Evolutionary conservation across 257 asterid genomes (phyloP).

Genomic region (Paraleonurus japonicus): DNA sequence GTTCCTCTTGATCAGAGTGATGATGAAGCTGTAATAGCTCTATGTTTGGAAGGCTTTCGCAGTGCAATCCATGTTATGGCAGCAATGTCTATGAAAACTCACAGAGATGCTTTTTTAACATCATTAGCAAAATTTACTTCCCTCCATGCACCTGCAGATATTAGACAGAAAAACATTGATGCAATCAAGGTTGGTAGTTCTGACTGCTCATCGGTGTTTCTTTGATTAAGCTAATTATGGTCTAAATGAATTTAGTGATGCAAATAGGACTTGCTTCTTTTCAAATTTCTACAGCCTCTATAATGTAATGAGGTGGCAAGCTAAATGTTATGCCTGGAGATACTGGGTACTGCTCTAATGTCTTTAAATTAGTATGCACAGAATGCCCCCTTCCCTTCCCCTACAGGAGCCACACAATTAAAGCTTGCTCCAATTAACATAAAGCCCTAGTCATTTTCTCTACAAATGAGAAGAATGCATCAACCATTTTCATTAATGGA

Average conservation of each 20-base stretch:
- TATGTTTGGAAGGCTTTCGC: slow-evolving; percentile 89
- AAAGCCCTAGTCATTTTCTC: slow-evolving; percentile 11
- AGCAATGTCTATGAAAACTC: slow-evolving; percentile 97
- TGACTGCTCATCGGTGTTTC: slow-evolving; percentile 16
- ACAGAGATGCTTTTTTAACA: slow-evolving; percentile 95
- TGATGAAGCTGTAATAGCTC: slow-evolving; percentile 68
- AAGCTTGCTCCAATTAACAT: slow-evolving; percentile 4
- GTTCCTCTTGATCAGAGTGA: slow-evolving; percentile 98
- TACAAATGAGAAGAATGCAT: neutral
- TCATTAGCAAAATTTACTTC: slow-evolving; percentile 95
- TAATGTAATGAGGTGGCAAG: neutral
- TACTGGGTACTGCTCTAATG: neutral
- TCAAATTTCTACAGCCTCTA: neutral
- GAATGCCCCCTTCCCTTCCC: neutral
- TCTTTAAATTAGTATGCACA: slow-evolving; percentile 3
- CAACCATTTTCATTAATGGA: slow-evolving; percentile 7
- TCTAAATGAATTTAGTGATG: neutral
- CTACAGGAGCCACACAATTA: slow-evolving; percentile 1
- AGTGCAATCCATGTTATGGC: slow-evolving; percentile 95
- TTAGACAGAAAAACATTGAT: slow-evolving; percentile 84
- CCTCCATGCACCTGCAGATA: slow-evolving; percentile 98
- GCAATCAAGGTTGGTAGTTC: slow-evolving; percentile 83
- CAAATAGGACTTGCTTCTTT: neutral
- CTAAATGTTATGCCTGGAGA: neutral
- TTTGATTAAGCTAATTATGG: slow-evolving; percentile 18